Evolutionary conservation across 179 eudicot genomes (phyloP).

Genomic region (Pouteria campechiana): DNA sequence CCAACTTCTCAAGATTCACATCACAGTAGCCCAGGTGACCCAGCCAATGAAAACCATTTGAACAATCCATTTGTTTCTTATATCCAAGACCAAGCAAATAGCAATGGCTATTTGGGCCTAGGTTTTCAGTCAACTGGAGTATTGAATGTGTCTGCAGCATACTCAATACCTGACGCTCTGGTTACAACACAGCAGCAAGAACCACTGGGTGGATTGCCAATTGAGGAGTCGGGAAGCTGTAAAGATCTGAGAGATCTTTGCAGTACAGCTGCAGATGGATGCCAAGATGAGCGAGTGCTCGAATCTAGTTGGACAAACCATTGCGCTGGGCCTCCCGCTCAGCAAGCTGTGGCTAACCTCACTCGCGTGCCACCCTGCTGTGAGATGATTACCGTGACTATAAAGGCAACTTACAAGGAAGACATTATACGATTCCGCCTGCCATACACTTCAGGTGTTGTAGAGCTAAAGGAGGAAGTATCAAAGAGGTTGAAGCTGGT

Average conservation of each 20-base stretch:
- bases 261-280: conserved; percentile 19
- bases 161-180: conserved; percentile 34
- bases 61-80: conserved; percentile 25
- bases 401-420: conserved; percentile 77
- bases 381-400: conserved; percentile 51
- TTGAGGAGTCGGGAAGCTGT: conserved; percentile 78
- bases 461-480: conserved; percentile 59
- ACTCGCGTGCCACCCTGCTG: conserved; percentile 24
- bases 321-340: conserved; percentile 14
- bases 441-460: conserved; percentile 31
- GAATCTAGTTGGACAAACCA: conserved; percentile 34
- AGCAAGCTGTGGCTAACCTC: conserved; percentile 5
- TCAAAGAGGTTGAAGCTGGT: conserved; percentile 69
- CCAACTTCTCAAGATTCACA: conserved; percentile 78
- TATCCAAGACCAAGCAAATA: conserved; percentile 19
- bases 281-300: conserved; percentile 23
- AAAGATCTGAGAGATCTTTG: conserved; percentile 65
- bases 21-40: conserved; percentile 45
- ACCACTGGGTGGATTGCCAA: conserved; percentile 43
- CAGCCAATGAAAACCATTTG: conserved; percentile 34
- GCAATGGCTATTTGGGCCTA: conserved; percentile 18
- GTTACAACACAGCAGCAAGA: conserved; percentile 29
- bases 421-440: conserved; percentile 81
- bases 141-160: conserved; percentile 25
- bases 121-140: conserved; percentile 27